Conservation (phyloP, 306 rosid species). For the Casuarina glauca region DNA sequence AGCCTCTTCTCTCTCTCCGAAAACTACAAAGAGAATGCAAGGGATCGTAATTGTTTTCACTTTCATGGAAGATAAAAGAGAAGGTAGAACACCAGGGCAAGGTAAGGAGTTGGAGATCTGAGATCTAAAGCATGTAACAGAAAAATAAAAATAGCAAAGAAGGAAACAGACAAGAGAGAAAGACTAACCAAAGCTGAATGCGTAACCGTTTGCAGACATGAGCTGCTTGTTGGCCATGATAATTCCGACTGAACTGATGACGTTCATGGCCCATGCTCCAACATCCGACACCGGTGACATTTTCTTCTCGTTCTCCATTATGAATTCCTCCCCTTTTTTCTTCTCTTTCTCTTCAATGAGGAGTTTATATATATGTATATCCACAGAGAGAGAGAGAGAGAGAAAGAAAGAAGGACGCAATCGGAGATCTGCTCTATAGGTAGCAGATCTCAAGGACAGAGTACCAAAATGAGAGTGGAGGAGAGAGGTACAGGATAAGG, state of each 20-base stretch:
- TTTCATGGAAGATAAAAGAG: too few relatives aligned
- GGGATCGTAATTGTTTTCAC: too few relatives aligned
- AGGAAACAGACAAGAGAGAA: constrained; percentile 4
- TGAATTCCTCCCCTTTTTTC: neutral
- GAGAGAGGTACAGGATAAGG: neutral
- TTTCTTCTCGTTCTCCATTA: constrained; percentile 76
- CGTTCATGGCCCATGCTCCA: constrained; percentile 93
- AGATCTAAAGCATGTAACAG: neutral
- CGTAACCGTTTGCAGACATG: constrained; percentile 77
- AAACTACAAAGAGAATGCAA: too few relatives aligned
- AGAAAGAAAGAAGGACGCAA: neutral
- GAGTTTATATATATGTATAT: neutral
- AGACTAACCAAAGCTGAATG: constrained; percentile 65
- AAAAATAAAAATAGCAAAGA: constrained; percentile 15
- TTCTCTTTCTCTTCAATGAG: neutral
- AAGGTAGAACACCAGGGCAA: neutral
- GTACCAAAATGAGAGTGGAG: neutral
- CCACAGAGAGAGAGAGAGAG: neutral
- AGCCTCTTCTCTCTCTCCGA: neutral
- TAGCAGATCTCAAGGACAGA: constrained; percentile 8
- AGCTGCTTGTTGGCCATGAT: constrained; percentile 94
- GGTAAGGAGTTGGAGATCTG: constrained; percentile 3
- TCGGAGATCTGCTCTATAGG: neutral
- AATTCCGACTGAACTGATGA: constrained; percentile 84
- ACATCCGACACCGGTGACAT: constrained; percentile 62